Conservation (phyloP, 2,329 filamentous ascomycete species). For the Sarocladiaceae sp. region DNA sequence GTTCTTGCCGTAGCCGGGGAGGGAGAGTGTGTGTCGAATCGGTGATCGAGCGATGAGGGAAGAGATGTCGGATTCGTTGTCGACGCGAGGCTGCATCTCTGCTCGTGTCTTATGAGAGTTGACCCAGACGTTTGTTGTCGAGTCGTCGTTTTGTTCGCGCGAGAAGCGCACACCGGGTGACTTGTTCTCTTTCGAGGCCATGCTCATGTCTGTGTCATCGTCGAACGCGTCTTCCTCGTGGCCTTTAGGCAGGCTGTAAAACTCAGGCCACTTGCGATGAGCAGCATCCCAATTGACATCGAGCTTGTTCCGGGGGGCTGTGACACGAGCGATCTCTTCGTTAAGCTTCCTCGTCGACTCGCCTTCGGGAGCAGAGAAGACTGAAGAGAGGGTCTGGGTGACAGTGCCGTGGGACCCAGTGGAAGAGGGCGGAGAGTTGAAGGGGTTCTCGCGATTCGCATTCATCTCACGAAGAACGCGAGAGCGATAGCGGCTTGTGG, state of each 20-base stretch:
- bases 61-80: slow-evolving; percentile 45
- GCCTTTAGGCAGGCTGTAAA: slow-evolving; percentile 34
- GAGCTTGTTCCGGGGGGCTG: slow-evolving; percentile 28
- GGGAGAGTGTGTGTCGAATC: slow-evolving; percentile 14
- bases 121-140: slow-evolving; percentile 34
- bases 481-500: slow-evolving; percentile 36
- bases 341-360: slow-evolving; percentile 47
- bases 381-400: slow-evolving; percentile 45
- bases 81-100: slow-evolving; percentile 48
- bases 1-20: slow-evolving; percentile 16
- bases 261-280: slow-evolving; percentile 48
- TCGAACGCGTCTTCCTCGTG: slow-evolving; percentile 19
- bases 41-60: slow-evolving; percentile 36
- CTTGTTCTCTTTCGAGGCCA: slow-evolving; percentile 40
- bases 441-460: slow-evolving; percentile 47
- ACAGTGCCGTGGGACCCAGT: slow-evolving; percentile 52
- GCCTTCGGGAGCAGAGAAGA: slow-evolving; percentile 46
- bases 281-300: slow-evolving; percentile 38
- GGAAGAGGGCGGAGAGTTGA: slow-evolving; percentile 52
- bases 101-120: slow-evolving; percentile 35
- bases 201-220: slow-evolving; percentile 26
- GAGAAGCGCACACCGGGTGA: slow-evolving; percentile 22
- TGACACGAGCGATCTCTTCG: slow-evolving; percentile 40
- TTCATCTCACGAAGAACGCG: slow-evolving; percentile 47
- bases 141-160: slow-evolving; percentile 29